Conservation (phyloP, 345 rosid genomes). For the Euphorbia tirucalli region DNA sequence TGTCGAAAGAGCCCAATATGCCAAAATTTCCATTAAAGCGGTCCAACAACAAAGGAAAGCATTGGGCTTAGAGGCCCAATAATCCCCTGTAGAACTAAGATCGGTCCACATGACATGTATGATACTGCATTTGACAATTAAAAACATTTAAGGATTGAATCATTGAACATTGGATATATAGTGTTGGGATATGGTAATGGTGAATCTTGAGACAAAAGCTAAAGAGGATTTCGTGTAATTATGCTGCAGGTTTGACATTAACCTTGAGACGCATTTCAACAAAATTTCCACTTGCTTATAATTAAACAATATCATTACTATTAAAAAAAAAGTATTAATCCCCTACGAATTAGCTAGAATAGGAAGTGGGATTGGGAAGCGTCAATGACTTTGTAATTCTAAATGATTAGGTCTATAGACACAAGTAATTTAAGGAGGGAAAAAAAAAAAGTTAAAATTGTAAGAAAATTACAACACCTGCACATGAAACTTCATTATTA, state of each 20-base stretch:
- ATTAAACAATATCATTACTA: background rate
- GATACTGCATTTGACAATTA: too few relatives aligned
- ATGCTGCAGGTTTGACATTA: constrained; percentile 24
- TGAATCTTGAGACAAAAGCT: constrained; percentile 5
- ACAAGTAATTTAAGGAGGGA: background rate
- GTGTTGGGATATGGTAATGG: background rate
- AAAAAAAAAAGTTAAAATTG: background rate
- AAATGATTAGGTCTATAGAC: constrained; percentile 8
- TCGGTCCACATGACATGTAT: background rate
- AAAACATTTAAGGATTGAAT: too few relatives aligned
- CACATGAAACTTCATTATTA: constrained; percentile 30
- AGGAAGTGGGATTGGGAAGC: background rate
- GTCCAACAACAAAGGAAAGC: background rate
- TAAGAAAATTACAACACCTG: constrained; percentile 6
- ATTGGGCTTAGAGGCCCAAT: background rate
- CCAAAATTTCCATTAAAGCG: background rate
- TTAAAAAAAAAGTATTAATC: too few relatives aligned
- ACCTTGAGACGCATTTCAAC: constrained; percentile 2
- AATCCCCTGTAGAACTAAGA: too few relatives aligned
- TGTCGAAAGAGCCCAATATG: too few relatives aligned
- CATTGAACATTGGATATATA: too few relatives aligned
- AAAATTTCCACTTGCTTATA: constrained; percentile 15
- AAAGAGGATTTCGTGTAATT: constrained; percentile 12
- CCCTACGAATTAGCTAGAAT: background rate
- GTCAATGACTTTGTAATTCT: background rate